Base-by-base conservation (phyloP, 2,329 filamentous ascomycete genomes). In the Knufia fluminis region DNA sequence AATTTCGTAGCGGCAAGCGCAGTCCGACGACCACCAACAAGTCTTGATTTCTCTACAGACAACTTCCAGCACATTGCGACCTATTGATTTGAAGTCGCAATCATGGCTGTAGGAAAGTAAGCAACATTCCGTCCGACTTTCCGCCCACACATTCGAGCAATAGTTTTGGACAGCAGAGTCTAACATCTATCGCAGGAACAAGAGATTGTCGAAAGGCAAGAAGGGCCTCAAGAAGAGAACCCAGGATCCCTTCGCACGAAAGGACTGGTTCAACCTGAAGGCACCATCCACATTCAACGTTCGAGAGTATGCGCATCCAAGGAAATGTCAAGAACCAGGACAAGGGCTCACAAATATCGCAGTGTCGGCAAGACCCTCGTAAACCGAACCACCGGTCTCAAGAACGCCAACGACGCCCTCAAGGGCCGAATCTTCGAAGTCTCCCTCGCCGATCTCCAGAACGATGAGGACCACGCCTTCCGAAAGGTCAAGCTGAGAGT, bases 151-250 rank as follows among this genome's bases (percentile, higher is more conserved):
- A 28, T 22, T 23, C 10, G 16, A 39, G 43, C 28, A 17, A 23
- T 12, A 38, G 8, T 44, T 12, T 33, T 23, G 17, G 22, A 49
- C 7, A 16, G 39, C 49, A 33, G 36, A 16, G 22, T 24, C 35
- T 40, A 40, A 40, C 42, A 22, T 23, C 54, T 22, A 51, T 46
- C 14, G 23, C 64, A 89, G 85, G 87, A 98, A 98, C 85, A 98
- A 98, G 89, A 89, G 92, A 82, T 83, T 98, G 79, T 97, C 92
- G 62, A 98, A 98, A 83, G 92, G 92, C 79, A 98, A 97, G 88
- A 98, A 98, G 84, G 91, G 92, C 75, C 81, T 97, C 72, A 97
- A 97, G 88, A 97, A 98, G 91, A 91, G 91, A 79, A 91, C 90
- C 68, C 78, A 85, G 66, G 92, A 98, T 75, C 91, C 92, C 68